A percentile compares a stretch with the other conserved stretches of the same genome.
Evolutionary conservation across 2,329 filamentous ascomycete genomes (phyloP).

Genomic region (Phoma sp.): DNA sequence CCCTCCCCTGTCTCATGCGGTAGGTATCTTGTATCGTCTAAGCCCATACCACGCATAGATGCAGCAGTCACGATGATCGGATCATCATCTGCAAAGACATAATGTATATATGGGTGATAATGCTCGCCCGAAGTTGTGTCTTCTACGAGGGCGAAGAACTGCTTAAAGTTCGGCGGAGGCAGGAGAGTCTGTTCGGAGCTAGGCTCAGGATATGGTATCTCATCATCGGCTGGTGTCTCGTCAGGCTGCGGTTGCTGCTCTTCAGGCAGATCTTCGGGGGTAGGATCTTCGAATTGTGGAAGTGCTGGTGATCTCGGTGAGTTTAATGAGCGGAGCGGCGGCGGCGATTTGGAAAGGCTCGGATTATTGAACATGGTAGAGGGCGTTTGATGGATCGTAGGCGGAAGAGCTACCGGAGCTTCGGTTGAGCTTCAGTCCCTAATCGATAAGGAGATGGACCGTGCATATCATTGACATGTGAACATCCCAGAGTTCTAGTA

Average conservation of each 20-base stretch:
- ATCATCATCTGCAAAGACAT: conserved; percentile 94
- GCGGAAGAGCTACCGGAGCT: conserved; percentile 35
- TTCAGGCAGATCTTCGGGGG: conserved; percentile 27
- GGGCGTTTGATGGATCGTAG: conserved; percentile 20
- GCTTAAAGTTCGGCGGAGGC: conserved; percentile 67
- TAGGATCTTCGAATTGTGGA: conserved; percentile 34
- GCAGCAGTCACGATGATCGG: conserved; percentile 76
- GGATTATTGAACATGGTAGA: conserved; percentile 41
- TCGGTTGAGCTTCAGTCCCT: conserved; percentile 21
- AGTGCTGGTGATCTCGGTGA: conserved; percentile 38
- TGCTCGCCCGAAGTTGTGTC: conserved; percentile 76
- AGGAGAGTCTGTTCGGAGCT: conserved; percentile 45
- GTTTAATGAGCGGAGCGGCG: conserved; percentile 23
- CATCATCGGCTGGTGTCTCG: conserved; percentile 35
- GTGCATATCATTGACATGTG: conserved; percentile 27
- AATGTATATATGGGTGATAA: conserved; percentile 86
- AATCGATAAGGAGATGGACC: conserved; percentile 34
- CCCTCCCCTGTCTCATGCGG: conserved; percentile 34
- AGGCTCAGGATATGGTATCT: conserved; percentile 46
- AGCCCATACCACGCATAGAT: conserved; percentile 62
- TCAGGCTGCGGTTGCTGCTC: conserved; percentile 26
- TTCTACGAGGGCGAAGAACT: conserved; percentile 85
- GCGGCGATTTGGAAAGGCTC: conserved; percentile 26
- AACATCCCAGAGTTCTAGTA: background rate
- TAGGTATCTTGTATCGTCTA: conserved; percentile 52